Percentiles rank a stretch among this genome's conserved stretches.
phyloP scores from a whole-genome alignment of 768 basidiomycete genomes.

The Boletus patriciae region DNA sequence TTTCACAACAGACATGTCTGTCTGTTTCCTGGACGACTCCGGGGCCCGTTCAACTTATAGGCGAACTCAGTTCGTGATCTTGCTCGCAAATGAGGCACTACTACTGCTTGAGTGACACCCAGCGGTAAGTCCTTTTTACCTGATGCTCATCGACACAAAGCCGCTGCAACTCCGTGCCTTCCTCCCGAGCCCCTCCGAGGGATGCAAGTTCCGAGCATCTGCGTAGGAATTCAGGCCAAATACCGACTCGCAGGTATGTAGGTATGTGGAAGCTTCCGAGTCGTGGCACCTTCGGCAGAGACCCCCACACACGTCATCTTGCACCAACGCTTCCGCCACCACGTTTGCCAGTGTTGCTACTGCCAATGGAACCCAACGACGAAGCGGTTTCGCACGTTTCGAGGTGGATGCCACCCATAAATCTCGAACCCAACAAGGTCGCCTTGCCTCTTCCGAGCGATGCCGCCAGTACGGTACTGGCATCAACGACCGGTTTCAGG shows the following conservation, averaged over 20 bases:
- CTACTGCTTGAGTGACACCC: background rate
- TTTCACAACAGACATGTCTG: background rate
- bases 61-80: conserved; percentile 5
- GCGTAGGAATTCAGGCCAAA: too few species aligned
- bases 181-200: background rate
- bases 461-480: background rate
- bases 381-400: background rate
- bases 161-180: background rate
- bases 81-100: background rate
- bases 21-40: background rate
- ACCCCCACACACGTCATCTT: too few species aligned
- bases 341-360: too few species aligned
- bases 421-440: background rate
- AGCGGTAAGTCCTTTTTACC: background rate
- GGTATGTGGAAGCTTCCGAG: background rate
- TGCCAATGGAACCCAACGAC: background rate
- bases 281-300: background rate
- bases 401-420: background rate
- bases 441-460: background rate
- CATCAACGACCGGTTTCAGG: background rate
- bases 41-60: background rate
- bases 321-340: background rate
- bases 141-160: background rate
- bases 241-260: background rate
- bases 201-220: too few species aligned